Evolutionary conservation across 352 stramenopile genomes (phyloP), one percentile per base, ranked within the genome.

Genomic region (Pythium chondricola): DNA sequence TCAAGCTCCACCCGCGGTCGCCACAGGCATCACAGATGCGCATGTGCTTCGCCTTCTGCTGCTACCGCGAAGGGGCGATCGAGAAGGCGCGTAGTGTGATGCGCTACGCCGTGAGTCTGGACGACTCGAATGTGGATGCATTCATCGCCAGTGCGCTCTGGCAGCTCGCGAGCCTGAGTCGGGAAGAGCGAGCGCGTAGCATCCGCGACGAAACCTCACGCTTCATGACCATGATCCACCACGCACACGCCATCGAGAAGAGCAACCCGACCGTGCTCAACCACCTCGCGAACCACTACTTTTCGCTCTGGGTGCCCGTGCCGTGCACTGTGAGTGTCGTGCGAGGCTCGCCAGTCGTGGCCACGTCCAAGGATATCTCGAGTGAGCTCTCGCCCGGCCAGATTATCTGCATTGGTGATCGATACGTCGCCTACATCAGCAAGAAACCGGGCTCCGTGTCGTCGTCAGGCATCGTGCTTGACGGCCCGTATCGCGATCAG

Each of bases 281-380:
- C 71, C 95, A 98, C 66, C 68, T 98, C 47, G 95, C 95, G 9
- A 98, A 98, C 79, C 94, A 98, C 69, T 98, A 98, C 63, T 98
- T 98, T 67, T 95, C 88, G 47, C 96, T 97, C 55, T 98, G 93
- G 94, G 95, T 96, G 8, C 90, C 87, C 0, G 59, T 98, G 22
- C 70, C 88, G 6, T 96, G 90, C 35, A 91, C 80, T 0, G 83
- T 92, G 21, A 71, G 81, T 31, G 85, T 97, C 5, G 71, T 93
- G 53, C 69, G 81, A 43, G 88, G 89, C 51, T 97, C 82, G 2
- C 61, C 69, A n/a, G 61, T 97, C 22, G 69, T 97, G 0, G 66
- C 72, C 7, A 93, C 82, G 24, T 89, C 80, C 6, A 93, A 91
- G 63, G 87, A 95, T 40, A 78, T 96, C 48, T 88, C 85, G 11